These are phyloP conservation scores for Boletus barrowsii DNA, from an alignment of 768 basidiomycete genomes.

Conservation along the genomic window DNA sequence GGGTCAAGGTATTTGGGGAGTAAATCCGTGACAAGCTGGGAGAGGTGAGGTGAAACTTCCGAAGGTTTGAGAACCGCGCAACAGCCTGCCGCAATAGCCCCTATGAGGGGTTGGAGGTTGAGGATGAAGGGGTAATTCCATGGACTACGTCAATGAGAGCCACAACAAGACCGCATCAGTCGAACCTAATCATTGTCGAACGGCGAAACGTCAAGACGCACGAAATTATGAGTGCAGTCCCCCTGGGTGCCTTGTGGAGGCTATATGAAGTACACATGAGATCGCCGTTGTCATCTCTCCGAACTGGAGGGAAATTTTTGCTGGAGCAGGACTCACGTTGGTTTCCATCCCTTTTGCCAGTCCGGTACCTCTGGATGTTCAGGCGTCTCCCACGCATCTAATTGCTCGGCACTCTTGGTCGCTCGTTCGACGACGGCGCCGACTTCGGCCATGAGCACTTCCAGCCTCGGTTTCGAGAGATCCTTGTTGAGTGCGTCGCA, in stretches of 20 bases:
- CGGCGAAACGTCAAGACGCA: slow-evolving; percentile 28
- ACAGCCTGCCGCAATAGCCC: slow-evolving; percentile 75
- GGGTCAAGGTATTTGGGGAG: slow-evolving; percentile 55
- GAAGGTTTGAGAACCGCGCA: slow-evolving; percentile 66
- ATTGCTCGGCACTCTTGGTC: slow-evolving; percentile 41
- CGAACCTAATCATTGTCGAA: not conserved
- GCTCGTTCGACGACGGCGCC: slow-evolving; percentile 40
- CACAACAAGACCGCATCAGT: not conserved
- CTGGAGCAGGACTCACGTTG: slow-evolving; percentile 31
- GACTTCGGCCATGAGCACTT: slow-evolving; percentile 43
- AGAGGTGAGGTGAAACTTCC: slow-evolving; percentile 48
- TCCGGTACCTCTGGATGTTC: slow-evolving; percentile 35
- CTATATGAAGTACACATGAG: slow-evolving; percentile 7
- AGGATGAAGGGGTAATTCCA: slow-evolving; percentile 68
- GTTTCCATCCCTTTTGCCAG: slow-evolving; percentile 50
- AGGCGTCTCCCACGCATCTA: slow-evolving; percentile 59
- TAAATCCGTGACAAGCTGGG: slow-evolving; percentile 49
- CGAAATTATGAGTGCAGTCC: slow-evolving; percentile 60
- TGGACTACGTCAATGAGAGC: slow-evolving; percentile 37
- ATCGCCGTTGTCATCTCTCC: not conserved
- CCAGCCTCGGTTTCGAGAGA: slow-evolving; percentile 43
- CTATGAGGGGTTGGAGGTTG: slow-evolving; percentile 54
- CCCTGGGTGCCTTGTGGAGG: slow-evolving; percentile 56
- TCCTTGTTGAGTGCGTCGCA: slow-evolving; percentile 44
- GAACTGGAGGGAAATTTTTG: not conserved